Evolutionary conservation across 2,329 filamentous ascomycete species (phyloP), one percentile per base, ranked within the genome.

Genomic region (Ophiostoma himal-ulmi): DNA sequence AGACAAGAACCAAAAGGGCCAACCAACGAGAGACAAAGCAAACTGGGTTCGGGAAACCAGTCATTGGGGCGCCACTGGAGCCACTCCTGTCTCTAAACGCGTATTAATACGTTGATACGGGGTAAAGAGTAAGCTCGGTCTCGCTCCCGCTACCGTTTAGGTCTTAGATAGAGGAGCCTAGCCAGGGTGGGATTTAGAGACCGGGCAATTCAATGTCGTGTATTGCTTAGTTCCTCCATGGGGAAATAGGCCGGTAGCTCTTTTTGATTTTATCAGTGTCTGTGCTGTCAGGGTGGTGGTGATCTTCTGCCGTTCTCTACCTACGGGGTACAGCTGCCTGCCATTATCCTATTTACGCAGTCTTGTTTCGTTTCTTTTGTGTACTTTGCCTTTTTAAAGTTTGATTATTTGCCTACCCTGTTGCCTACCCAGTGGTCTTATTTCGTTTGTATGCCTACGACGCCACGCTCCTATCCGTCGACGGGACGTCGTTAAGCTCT

Each of bases 91-190:
- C 44, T 48, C 44, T 48, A 17, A 44, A 17, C 2, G 8, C 2
- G 37, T 39, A 39, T 10, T 39, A 39, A 13, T 39, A 37, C 10
- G 36, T 37, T 37, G 36, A 5, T 37, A 39, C 11, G 37, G 37
- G 11, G 37, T 10, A 39, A 30, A 30, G 30, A 30, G 37, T 11
- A 39, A 57, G 7, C 52, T 57, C 52, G 52, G 8, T 57, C 52
- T 57, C 52, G 52, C 52, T 57, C n/a, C 52, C 52, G 52, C 52
- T 57, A n/a, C 52, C 52, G 52, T 22, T 57, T 26, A 57, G 52
- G 5, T 44, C 11, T 44, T 44, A 44, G 17, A 44, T 5, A 44
- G 41, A 44, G 41, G 41, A 44, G 41, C 41, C 41, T 20, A 44
- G 30, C 30, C 30, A 30, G 41, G 41, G 41, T 44, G 41, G 13